Evolutionary conservation across 805 yeast species (phyloP).

Genomic region (Starmerella riodocensis): DNA sequence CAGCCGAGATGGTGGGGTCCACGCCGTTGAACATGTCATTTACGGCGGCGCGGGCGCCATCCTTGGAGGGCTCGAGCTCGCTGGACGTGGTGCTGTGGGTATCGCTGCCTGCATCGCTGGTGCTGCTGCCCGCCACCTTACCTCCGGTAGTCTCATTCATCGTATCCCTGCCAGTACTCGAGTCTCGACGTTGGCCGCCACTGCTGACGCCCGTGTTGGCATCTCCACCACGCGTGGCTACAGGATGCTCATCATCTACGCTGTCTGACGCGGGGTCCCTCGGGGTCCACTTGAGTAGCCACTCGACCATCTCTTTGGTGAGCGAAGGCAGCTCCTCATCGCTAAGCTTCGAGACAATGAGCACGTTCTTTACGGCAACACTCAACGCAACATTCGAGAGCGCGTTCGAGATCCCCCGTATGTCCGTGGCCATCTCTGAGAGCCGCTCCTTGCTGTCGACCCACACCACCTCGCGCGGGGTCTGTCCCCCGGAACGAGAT

Average conservation of each 20-base stretch:
- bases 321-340: constrained; percentile 19
- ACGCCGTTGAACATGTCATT: neutral
- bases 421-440: constrained; percentile 23
- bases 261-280: neutral
- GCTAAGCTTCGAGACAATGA: constrained; percentile 21
- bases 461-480: constrained; percentile 22
- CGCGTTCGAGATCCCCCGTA: constrained; percentile 24
- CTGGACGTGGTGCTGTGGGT: too few species aligned
- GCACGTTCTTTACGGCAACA: constrained; percentile 18
- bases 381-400: constrained; percentile 21
- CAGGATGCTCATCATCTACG: neutral
- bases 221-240: too few species aligned
- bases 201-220: neutral
- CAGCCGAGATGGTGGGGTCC: neutral
- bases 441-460: constrained; percentile 24
- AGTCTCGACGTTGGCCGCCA: too few species aligned
- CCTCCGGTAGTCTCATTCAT: too few species aligned
- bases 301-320: constrained; percentile 17
- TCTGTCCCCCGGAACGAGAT: constrained; percentile 15
- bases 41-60: neutral
- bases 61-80: neutral
- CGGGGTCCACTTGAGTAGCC: constrained; percentile 22
- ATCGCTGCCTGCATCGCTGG: too few species aligned
- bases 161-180: neutral
- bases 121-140: too few species aligned